phyloP scores from a whole-genome alignment of 2,329 filamentous ascomycete genomes.

The Fusarium beomiforme region DNA sequence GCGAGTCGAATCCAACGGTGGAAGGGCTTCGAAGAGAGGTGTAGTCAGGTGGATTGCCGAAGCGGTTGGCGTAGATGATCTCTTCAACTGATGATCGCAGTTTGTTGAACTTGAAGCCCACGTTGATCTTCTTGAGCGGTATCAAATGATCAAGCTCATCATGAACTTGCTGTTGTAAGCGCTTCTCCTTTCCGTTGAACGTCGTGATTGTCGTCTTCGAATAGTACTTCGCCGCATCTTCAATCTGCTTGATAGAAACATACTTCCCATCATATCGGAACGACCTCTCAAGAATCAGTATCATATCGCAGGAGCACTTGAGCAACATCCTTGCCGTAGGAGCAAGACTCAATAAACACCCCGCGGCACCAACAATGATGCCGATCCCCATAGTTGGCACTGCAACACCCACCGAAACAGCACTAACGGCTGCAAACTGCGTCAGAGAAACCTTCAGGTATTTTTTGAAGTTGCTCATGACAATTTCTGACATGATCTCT shows the following conservation, averaged over 20 bases:
- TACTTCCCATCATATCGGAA: constrained; percentile 41
- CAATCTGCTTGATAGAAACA: constrained; percentile 41
- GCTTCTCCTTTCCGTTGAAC: constrained; percentile 37
- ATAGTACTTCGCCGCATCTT: constrained; percentile 40
- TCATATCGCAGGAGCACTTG: constrained; percentile 43
- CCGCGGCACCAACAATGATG: constrained; percentile 24
- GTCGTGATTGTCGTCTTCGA: constrained; percentile 29
- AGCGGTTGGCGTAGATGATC: constrained; percentile 38
- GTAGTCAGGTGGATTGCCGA: constrained; percentile 17
- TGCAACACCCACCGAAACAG: constrained; percentile 27
- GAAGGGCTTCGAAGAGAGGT: constrained; percentile 29
- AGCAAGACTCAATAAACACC: constrained; percentile 30
- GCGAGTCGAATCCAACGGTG: constrained; percentile 1
- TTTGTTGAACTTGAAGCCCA: constrained; percentile 41
- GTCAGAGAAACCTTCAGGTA: constrained; percentile 37
- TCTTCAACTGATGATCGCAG: constrained; percentile 28
- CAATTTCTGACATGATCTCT: constrained; percentile 36
- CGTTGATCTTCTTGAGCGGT: constrained; percentile 34
- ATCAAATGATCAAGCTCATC: constrained; percentile 40
- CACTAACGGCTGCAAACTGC: constrained; percentile 28
- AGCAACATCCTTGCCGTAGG: constrained; percentile 39
- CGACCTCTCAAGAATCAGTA: constrained; percentile 37
- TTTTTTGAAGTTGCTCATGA: constrained; percentile 38
- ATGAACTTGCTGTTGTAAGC: constrained; percentile 35
- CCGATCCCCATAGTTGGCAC: constrained; percentile 38